phyloP scores from a whole-genome alignment of 768 basidiomycete species.

The Rhizopogon vesiculosus region DNA sequence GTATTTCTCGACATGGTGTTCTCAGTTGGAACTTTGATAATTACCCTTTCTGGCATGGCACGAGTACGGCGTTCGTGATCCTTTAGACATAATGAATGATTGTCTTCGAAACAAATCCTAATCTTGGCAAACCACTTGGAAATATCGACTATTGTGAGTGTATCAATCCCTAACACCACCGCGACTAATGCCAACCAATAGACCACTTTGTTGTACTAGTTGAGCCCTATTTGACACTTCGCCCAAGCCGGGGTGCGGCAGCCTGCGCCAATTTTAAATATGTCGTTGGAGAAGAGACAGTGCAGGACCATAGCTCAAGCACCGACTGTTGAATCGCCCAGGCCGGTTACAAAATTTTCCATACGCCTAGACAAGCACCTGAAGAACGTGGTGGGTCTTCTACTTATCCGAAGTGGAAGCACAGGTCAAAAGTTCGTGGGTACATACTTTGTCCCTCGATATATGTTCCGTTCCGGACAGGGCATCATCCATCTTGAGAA shows the following conservation, averaged over 20 bases:
- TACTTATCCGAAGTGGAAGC: neutral
- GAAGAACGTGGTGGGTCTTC: neutral
- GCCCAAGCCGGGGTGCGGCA: too few species aligned
- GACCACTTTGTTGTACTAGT: too few species aligned
- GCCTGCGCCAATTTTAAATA: too few species aligned
- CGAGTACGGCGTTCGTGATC: neutral
- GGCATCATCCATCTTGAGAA: neutral
- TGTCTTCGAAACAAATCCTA: neutral
- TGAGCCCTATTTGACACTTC: too few species aligned
- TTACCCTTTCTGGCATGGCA: neutral
- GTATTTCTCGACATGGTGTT: neutral
- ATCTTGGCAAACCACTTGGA: too few species aligned
- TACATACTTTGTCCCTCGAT: neutral
- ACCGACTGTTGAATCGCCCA: too few species aligned
- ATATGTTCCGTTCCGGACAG: neutral
- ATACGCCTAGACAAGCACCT: neutral
- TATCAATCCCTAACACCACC: too few species aligned
- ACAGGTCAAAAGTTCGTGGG: neutral
- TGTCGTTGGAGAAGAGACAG: too few species aligned
- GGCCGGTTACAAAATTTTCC: too few species aligned
- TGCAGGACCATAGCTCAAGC: too few species aligned
- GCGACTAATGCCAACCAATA: too few species aligned
- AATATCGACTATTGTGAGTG: neutral
- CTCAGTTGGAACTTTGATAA: neutral
- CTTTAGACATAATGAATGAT: neutral